These are phyloP conservation scores for Pinus taeda DNA, from an alignment of 75 land plant species.

Conservation along the genomic window DNA sequence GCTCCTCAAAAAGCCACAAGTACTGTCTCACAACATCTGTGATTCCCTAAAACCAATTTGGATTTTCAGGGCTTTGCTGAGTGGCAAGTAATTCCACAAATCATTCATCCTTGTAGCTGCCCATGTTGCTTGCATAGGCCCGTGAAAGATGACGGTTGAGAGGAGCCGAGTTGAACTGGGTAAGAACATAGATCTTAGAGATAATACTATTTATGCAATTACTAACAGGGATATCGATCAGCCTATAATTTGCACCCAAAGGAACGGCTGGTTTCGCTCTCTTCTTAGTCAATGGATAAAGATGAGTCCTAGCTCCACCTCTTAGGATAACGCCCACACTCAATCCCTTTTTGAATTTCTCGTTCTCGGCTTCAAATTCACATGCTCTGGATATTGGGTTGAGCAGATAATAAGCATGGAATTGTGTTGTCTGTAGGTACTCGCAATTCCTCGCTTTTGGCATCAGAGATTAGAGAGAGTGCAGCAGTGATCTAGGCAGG, in stretches of 20 bases:
- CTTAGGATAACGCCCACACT: no score
- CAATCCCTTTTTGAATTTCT: no score
- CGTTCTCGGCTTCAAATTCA: no score
- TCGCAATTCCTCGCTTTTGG: no score
- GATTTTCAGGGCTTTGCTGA: conserved; percentile 98
- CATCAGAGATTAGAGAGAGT: no score
- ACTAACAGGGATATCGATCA: conserved; percentile 98
- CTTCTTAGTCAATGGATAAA: no score
- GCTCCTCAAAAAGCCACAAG: conserved; percentile 97
- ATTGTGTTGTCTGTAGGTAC: no score
- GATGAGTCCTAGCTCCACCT: no score
- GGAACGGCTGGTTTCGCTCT: conserved; percentile 99
- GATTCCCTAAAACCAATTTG: conserved; percentile 95
- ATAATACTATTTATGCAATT: conserved; percentile 97
- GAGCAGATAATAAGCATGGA: no score
- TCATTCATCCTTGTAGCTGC: conserved; percentile 98
- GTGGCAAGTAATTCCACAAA: conserved; percentile 99
- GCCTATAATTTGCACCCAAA: conserved; percentile 93
- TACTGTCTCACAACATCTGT: conserved; percentile 99
- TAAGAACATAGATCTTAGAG: conserved; percentile 94
- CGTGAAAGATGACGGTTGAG: conserved; percentile 97
- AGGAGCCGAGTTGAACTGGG: conserved; percentile 97
- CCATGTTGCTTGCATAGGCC: conserved; percentile 98
- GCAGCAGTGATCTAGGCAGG: no score
- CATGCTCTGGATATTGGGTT: no score